Evolutionary conservation across 805 yeast species (phyloP), one percentile per base, ranked within the genome.

Genomic region (Yarrowia bubula): DNA sequence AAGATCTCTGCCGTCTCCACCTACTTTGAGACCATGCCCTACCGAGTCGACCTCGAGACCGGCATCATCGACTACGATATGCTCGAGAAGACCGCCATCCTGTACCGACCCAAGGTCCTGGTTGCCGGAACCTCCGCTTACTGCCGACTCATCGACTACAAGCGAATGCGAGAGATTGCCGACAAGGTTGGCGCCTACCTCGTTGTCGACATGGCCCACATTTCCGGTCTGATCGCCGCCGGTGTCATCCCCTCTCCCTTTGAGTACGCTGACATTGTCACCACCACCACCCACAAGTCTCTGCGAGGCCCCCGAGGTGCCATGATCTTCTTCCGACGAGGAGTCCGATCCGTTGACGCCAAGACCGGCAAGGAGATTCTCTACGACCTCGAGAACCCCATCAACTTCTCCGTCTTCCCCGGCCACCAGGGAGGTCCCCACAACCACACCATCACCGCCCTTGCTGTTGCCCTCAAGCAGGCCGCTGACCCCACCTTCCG

Each of bases 391-490:
- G 98, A 95, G 80, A 88, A 86, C 78, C 90, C 90, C 77, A 92
- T 95, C 80, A 95, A 95, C 84, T 95, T 95, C 79, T 92, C 98
- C 9, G 99, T 95, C 65, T 95, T 95, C 93, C 99, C 99, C 74
- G 99, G 97, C 71, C 99, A 95, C 80, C 99, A 95, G 83, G 99
- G 99, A 83, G 99, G 99, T 77, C 99, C 99, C 73, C 98, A 95
- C 81, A 95, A 95, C 84, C 99, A 95, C 81, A 95, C 99, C 71
- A 95, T 95, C 76, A 88, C 98, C 71, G 99, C 98, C 39, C 81
- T 95, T 73, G 98, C 98, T 15, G 95, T 92, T 69, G 98, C 99
- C 62, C 85, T 95, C 76, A 92, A 92, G 77, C 99, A 95, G 82
- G 96, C 97, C 67, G 83, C 85, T 69, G 81, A 90, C 62, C 96